Base-by-base conservation (phyloP, 148 eudicot genomes). In the Polygonum aviculare region DNA sequence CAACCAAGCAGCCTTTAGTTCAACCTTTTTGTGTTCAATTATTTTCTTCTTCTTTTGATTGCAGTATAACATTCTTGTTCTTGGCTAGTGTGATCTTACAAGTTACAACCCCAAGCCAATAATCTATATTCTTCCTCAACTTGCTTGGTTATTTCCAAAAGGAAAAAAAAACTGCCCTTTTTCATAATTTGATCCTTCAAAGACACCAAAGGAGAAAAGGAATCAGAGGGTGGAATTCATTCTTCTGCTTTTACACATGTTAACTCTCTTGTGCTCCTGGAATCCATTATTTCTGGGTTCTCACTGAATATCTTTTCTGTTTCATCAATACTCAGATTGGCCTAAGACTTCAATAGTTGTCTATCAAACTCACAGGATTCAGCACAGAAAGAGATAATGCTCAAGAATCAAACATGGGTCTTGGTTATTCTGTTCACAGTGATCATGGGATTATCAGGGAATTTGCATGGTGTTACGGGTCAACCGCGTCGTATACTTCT, bases 401-500 rank as follows among this genome's bases (percentile, higher is more conserved):
- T 67, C 18, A 67, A 67, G 72, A 67, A 67, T 67, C 72, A 36
- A 67, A 67, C 72, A 67, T 67, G 72, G 45, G 45, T 36, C 38
- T 15, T 38, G 3, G 72, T 22, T 67, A n/a, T 67, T 67, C 19
- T 67, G 11, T 36, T 67, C 44, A 67, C 44, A 35, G 21, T 67
- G 45, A 67, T 67, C 44, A 67, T 67, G 72, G 72, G 72, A 67
- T 10, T 36, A 16, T n/a, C 44, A 16, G 38, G 45, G 22, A 74
- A 12, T 11, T 51, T 74, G 62, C 21, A 33, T 48, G 41, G 12
- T 22, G 76, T 48, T 8, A 33, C 5, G 52, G 52, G 71, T 57
- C 52, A 12, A 1, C 67, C 76, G 10, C 40, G 62, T 33, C 77
- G 80, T 9, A 73, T 81, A 52, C 69, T 81, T 51, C 7, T 81